phyloP scores from a whole-genome alignment of 1,139 yeast genomes.

The Citeromyces hawaiiensis region DNA sequence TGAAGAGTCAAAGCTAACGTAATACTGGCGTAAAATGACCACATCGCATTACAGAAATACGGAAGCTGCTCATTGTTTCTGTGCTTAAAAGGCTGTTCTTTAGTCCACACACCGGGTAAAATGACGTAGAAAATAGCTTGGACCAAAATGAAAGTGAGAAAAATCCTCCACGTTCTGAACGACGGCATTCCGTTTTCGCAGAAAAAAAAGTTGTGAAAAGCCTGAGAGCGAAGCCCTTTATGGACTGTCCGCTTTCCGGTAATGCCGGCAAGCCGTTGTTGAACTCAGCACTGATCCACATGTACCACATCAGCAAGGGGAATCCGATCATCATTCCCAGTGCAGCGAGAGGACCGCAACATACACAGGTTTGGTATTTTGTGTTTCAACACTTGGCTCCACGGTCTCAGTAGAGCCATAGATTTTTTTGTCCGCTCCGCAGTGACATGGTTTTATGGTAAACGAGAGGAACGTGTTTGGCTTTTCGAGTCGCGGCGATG shows the following conservation, averaged over 20 bases:
- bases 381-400: slow-evolving; percentile 9
- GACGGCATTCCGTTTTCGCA: slow-evolving; percentile 58
- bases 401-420: neutral
- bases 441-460: neutral
- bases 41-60: slow-evolving; percentile 86
- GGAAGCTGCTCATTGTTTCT: slow-evolving; percentile 70
- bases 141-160: slow-evolving; percentile 50
- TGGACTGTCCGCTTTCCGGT: slow-evolving; percentile 49
- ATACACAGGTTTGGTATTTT: slow-evolving; percentile 30
- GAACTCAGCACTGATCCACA: slow-evolving; percentile 86
- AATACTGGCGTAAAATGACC: slow-evolving; percentile 64
- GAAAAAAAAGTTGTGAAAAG: slow-evolving; percentile 34
- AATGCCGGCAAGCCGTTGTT: slow-evolving; percentile 62
- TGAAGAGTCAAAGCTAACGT: slow-evolving; percentile 49
- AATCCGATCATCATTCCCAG: slow-evolving; percentile 88
- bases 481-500: neutral
- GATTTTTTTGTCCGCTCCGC: neutral
- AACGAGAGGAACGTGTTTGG: neutral
- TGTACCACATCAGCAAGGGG: slow-evolving; percentile 88
- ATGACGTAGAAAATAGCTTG: slow-evolving; percentile 71
- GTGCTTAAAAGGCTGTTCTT: slow-evolving; percentile 86
- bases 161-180: slow-evolving; percentile 50
- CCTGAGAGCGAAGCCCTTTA: slow-evolving; percentile 35
- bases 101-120: slow-evolving; percentile 91
- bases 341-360: slow-evolving; percentile 94